phyloP scores from a whole-genome alignment of 139 green algal species.

The Medakamo hakoo region DNA sequence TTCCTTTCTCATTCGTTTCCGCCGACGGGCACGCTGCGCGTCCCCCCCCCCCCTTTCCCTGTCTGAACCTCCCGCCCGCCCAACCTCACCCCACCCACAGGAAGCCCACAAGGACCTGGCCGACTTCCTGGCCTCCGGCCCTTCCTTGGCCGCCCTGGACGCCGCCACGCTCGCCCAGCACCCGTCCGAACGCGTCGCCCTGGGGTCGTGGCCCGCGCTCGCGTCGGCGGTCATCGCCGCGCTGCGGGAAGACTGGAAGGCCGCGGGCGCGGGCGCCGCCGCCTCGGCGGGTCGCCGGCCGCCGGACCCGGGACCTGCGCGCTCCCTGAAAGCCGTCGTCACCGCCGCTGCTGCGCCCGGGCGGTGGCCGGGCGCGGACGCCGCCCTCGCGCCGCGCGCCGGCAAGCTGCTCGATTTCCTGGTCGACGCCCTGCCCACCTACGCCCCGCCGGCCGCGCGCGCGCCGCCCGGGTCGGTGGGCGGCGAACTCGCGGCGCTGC shows the following conservation, averaged over 20 bases:
- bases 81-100: background rate
- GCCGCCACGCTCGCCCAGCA: background rate
- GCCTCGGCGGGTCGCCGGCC: no score
- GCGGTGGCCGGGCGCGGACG: background rate
- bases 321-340: background rate
- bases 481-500: background rate
- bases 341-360: no score
- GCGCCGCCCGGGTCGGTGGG: background rate
- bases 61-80: no score
- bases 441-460: background rate
- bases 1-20: no score
- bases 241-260: background rate
- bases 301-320: no score
- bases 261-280: no score
- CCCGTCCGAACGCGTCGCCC: no score
- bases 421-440: background rate
- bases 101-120: background rate
- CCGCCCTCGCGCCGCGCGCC: background rate
- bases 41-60: no score
- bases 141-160: background rate
- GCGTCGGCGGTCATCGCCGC: background rate
- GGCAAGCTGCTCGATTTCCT: background rate
- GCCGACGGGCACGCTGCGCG: no score
- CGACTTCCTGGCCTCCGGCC: background rate
- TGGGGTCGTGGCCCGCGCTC: background rate